A percentile compares a stretch with the other conserved stretches of the same genome.
These are phyloP conservation scores for Solanum paucissectum DNA, from an alignment of 257 asterid species.

Conservation along the genomic window DNA sequence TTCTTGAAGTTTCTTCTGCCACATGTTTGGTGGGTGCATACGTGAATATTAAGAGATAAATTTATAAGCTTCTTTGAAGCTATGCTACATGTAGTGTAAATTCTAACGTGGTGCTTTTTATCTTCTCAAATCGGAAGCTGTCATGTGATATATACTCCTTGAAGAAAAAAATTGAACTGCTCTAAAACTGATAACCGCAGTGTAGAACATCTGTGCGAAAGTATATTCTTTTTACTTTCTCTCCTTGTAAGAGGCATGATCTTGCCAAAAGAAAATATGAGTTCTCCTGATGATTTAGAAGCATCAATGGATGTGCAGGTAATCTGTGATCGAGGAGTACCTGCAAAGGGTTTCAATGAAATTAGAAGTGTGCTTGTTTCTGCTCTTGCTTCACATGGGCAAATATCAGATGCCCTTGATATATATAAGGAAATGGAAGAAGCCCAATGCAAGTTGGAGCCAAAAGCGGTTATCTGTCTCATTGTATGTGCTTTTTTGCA, in stretches of 20 bases:
- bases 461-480: conserved; percentile 53
- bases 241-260: neutral
- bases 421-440: conserved; percentile 57
- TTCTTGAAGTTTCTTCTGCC: neutral
- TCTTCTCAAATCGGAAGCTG: neutral
- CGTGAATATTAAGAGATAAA: neutral
- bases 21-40: neutral
- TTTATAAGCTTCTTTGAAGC: neutral
- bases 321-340: conserved; percentile 29
- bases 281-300: neutral
- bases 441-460: conserved; percentile 35
- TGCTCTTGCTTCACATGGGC: conserved; percentile 85
- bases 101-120: neutral
- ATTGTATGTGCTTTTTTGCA: conserved; percentile 42
- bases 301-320: conserved; percentile 34
- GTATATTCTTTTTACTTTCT: neutral
- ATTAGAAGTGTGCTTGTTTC: conserved; percentile 59
- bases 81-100: neutral
- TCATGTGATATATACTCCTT: neutral
- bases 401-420: conserved; percentile 55
- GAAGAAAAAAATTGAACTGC: neutral
- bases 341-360: conserved; percentile 43
- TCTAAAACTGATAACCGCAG: neutral
- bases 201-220: neutral
- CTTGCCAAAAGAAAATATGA: neutral